A percentile compares a stretch with the other conserved stretches of the same genome.
phyloP scores from a whole-genome alignment of 768 basidiomycete genomes.

The Cystobasidiopsis lactophilus region DNA sequence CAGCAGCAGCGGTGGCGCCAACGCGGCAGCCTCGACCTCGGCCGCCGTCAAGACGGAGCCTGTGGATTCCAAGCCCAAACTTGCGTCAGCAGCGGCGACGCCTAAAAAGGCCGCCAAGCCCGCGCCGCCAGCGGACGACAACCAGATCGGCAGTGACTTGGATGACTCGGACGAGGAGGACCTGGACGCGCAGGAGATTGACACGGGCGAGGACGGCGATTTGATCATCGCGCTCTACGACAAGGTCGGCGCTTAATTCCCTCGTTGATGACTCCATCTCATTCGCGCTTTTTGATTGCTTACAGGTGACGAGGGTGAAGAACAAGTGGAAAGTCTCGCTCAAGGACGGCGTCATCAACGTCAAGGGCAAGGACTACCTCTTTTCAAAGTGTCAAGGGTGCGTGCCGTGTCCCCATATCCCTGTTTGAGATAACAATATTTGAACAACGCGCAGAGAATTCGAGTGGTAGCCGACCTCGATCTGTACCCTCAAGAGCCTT shows the following conservation, averaged over 20 bases:
- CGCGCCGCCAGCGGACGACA: conserved; percentile 27
- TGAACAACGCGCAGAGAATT: too few species aligned
- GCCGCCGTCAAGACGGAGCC: neutral
- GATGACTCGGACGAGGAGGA: conserved; percentile 72
- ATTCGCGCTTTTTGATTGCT: too few species aligned
- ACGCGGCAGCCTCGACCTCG: conserved; percentile 28
- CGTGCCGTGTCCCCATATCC: too few species aligned
- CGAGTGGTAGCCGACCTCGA: too few species aligned
- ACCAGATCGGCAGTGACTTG: conserved; percentile 87
- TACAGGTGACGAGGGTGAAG: conserved; percentile 93
- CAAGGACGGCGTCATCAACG: conserved; percentile 91
- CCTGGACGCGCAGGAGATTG: conserved; percentile 54
- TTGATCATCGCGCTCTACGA: conserved; percentile 98
- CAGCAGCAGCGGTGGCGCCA: conserved; percentile 10
- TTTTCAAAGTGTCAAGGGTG: conserved; percentile 94
- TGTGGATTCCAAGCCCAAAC: neutral
- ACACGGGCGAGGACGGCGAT: conserved; percentile 51
- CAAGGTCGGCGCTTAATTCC: conserved; percentile 62
- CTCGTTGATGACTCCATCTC: too few species aligned
- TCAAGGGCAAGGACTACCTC: conserved; percentile 91
- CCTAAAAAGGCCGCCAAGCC: neutral
- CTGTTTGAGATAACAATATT: too few species aligned
- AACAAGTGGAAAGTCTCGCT: conserved; percentile 97
- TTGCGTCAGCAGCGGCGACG: neutral
- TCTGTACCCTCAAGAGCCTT: too few species aligned